These are phyloP conservation scores for Nowakowskiella sp. DNA, from an alignment of 192 early-diverging fungal genomes.

Conservation along the genomic window DNA sequence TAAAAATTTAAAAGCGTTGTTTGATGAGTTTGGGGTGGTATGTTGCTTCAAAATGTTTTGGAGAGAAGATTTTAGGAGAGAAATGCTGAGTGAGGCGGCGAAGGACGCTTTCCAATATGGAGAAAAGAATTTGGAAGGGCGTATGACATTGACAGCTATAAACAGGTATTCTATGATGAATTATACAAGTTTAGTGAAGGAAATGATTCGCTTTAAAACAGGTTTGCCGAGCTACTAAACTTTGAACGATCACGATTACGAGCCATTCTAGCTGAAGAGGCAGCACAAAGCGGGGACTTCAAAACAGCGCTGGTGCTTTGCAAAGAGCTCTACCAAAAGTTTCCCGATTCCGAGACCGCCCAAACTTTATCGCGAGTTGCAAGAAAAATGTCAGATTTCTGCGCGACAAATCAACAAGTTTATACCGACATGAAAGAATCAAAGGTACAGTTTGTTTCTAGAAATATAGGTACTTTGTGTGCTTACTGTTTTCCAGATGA, in stretches of 20 bases:
- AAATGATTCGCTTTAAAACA: slow-evolving; percentile 4
- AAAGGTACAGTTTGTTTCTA: not conserved
- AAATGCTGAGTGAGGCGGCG: slow-evolving; percentile 22
- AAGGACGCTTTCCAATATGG: slow-evolving; percentile 35
- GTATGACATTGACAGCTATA: slow-evolving; percentile 8
- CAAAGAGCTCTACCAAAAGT: slow-evolving; percentile 39
- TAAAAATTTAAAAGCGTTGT: slow-evolving; percentile 19
- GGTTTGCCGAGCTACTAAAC: slow-evolving; percentile 34
- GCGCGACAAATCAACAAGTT: slow-evolving; percentile 24
- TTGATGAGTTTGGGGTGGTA: slow-evolving; percentile 27
- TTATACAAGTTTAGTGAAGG: slow-evolving; percentile 21
- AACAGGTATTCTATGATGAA: slow-evolving; percentile 18
- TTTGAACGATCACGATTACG: slow-evolving; percentile 33
- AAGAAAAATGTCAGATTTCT: slow-evolving; percentile 19
- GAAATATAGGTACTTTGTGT: not conserved
- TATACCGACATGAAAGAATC: slow-evolving; percentile 21
- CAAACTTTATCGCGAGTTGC: slow-evolving; percentile 25
- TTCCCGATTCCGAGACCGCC: slow-evolving; percentile 20
- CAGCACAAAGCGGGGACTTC: slow-evolving; percentile 45
- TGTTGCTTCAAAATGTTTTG: slow-evolving; percentile 10
- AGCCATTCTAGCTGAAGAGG: slow-evolving; percentile 51
- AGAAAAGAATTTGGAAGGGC: slow-evolving; percentile 10
- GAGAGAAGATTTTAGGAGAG: slow-evolving; percentile 9
- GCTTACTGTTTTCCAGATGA: slow-evolving; percentile 1
- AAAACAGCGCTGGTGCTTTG: slow-evolving; percentile 31